Evolutionary conservation across 2,329 filamentous ascomycete genomes (phyloP).

Genomic region (Thielaviopsis populi): DNA sequence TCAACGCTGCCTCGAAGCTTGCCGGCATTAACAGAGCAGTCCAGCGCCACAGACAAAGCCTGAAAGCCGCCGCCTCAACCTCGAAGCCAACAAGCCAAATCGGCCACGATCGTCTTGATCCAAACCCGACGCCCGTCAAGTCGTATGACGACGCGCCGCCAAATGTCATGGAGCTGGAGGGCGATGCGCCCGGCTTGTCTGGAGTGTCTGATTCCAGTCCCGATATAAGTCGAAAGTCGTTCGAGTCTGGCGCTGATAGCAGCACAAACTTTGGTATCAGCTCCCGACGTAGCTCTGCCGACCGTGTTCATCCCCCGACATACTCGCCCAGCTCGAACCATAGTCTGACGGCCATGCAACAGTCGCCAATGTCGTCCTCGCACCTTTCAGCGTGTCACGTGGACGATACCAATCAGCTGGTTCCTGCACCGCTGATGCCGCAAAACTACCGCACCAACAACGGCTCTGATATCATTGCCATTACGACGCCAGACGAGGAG

Average conservation of each 20-base stretch:
- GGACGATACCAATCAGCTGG: conserved; percentile 37
- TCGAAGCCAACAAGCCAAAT: not conserved
- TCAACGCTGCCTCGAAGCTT: conserved; percentile 62
- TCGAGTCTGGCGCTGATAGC: conserved; percentile 40
- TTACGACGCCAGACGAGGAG: conserved; percentile 44
- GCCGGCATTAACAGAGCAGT: conserved; percentile 62
- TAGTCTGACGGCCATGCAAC: conserved; percentile 22
- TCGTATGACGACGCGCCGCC: not conserved
- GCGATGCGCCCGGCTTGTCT: conserved; percentile 33
- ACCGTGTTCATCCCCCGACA: conserved; percentile 27
- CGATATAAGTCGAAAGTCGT: conserved; percentile 36
- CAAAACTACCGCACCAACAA: conserved; percentile 41
- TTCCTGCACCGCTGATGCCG: conserved; percentile 42
- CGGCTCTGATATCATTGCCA: conserved; percentile 54
- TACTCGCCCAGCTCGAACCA: conserved; percentile 22
- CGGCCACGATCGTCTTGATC: conserved; percentile 15
- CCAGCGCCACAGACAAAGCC: conserved; percentile 34
- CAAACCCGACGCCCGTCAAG: not conserved
- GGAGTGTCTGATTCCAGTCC: conserved; percentile 24
- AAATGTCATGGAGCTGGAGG: conserved; percentile 42
- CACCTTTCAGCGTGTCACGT: conserved; percentile 20
- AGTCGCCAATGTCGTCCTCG: conserved; percentile 23
- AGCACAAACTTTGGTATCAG: conserved; percentile 27
- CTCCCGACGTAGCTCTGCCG: conserved; percentile 38
- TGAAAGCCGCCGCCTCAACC: not conserved